Conservation (phyloP, 805 yeast species). For the Starmerella bacillaris region DNA sequence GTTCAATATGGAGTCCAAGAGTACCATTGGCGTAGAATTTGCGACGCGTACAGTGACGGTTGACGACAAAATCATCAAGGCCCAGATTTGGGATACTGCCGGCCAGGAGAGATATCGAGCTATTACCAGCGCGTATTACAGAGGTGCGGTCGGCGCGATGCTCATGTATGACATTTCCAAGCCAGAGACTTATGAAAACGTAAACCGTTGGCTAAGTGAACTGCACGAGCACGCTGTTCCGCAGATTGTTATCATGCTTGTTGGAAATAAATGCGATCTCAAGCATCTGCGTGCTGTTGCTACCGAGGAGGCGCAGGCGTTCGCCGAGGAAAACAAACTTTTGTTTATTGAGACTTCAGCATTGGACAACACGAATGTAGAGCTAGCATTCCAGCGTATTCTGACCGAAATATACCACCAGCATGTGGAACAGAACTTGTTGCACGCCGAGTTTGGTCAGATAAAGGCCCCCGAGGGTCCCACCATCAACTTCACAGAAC, state of each 20-base stretch:
- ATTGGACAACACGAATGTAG: slow-evolving; percentile 83
- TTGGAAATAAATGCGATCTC: slow-evolving; percentile 91
- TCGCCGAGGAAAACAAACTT: slow-evolving; percentile 64
- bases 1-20: slow-evolving; percentile 81
- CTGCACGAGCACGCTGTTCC: slow-evolving; percentile 93
- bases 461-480: slow-evolving; percentile 67
- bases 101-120: slow-evolving; percentile 98
- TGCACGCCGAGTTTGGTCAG: slow-evolving; percentile 53
- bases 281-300: slow-evolving; percentile 91
- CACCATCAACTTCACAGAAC: slow-evolving; percentile 83
- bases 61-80: slow-evolving; percentile 88
- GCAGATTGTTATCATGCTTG: slow-evolving; percentile 87
- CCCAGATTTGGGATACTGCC: slow-evolving; percentile 87
- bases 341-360: slow-evolving; percentile 94
- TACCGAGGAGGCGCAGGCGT: slow-evolving; percentile 89
- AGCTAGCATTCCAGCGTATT: slow-evolving; percentile 80
- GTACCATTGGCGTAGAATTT: slow-evolving; percentile 95
- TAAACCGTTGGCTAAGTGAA: slow-evolving; percentile 82
- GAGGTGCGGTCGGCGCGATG: slow-evolving; percentile 96
- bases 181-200: slow-evolving; percentile 79
- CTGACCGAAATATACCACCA: slow-evolving; percentile 89
- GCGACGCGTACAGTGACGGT: slow-evolving; percentile 89
- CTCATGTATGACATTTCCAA: slow-evolving; percentile 90
- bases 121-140: slow-evolving; percentile 87
- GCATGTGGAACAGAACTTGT: slow-evolving; percentile 74